These are phyloP conservation scores for Stellera chamaejasme DNA, from an alignment of 345 rosid genomes.

Conservation along the genomic window DNA sequence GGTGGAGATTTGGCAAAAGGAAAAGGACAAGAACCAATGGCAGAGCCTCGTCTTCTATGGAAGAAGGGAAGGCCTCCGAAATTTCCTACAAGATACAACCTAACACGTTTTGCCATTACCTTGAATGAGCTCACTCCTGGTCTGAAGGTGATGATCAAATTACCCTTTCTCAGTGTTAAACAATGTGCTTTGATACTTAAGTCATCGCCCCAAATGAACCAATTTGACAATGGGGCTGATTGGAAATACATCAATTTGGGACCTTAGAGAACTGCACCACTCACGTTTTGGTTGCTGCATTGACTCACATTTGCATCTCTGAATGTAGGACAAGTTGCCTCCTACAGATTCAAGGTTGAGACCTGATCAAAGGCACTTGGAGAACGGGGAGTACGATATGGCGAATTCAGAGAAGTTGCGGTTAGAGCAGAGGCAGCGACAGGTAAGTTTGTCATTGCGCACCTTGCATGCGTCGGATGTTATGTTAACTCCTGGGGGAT, in stretches of 20 bases:
- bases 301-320: neutral
- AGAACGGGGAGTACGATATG: slow-evolving; percentile 34
- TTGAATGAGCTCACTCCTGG: slow-evolving; percentile 34
- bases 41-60: slow-evolving; percentile 27
- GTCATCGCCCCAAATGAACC: neutral
- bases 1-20: slow-evolving; percentile 16
- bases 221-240: too few relatives aligned
- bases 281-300: neutral
- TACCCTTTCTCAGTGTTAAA: neutral
- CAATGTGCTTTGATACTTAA: neutral
- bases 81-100: slow-evolving; percentile 25
- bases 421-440: slow-evolving; percentile 35
- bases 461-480: neutral
- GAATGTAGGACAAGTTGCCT: slow-evolving; percentile 30
- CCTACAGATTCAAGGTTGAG: slow-evolving; percentile 42
- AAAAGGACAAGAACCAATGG: slow-evolving; percentile 11
- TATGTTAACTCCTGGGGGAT: neutral
- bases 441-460: slow-evolving; percentile 12
- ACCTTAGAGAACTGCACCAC: neutral
- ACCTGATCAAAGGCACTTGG: slow-evolving; percentile 33
- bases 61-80: slow-evolving; percentile 22
- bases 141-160: slow-evolving; percentile 15
- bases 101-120: slow-evolving; percentile 29
- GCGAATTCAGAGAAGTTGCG: slow-evolving; percentile 36
- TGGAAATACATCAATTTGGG: neutral